Evolutionary conservation across 108 stramenopile species (phyloP), one percentile per base, ranked within the genome.

Genomic region (Phaeodactylum tricornutum): DNA sequence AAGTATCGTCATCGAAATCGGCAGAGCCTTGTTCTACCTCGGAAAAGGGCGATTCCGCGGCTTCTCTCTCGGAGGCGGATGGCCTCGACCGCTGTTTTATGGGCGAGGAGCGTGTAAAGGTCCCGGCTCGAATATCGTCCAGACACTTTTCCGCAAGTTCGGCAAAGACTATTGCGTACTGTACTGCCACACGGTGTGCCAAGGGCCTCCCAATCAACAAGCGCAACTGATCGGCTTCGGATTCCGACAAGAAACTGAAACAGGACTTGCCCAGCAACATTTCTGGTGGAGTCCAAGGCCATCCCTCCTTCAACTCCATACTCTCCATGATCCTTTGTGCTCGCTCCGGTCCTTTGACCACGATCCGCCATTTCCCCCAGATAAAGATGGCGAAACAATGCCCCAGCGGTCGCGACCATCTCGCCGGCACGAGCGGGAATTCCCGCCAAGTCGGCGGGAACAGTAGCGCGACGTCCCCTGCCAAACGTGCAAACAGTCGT

Each of bases 351-450:
- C 53, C 61, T 21, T 62, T 44, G 44, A 53, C 35, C 14, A 53
- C 61, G 22, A 62, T 29, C 9, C 52, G 41, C 61, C 61, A 62
- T 27, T 62, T 34, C 15, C 61, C 61, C 61, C 61, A 62, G 19
- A 62, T 37, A 47, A 62, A 62, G 0, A 54, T n/a, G 30, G 52
- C 43, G 29, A 39, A 62, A n/a, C 29, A 37, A 25, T 46, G 24
- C 5, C 53, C 61, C 1, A 62, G 19, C 15, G 25, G 30, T 2
- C 59, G 48, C 21, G 31, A 43, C 39, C 59, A 59, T 1, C 49
- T 39, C 5, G 39, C 39, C 9, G 5, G 19, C 2, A 53, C 16
- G 19, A 16, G 46, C 32, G 34, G 35, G 43, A 41, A 53, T 48
- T 62, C 61, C 29, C 16, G 37, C 52, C 52, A 53, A 2, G 36